A percentile compares a stretch with the other conserved stretches of the same genome.
These are phyloP conservation scores for Ogataea corticis DNA, from an alignment of 805 yeast genomes.

Conservation along the genomic window DNA sequence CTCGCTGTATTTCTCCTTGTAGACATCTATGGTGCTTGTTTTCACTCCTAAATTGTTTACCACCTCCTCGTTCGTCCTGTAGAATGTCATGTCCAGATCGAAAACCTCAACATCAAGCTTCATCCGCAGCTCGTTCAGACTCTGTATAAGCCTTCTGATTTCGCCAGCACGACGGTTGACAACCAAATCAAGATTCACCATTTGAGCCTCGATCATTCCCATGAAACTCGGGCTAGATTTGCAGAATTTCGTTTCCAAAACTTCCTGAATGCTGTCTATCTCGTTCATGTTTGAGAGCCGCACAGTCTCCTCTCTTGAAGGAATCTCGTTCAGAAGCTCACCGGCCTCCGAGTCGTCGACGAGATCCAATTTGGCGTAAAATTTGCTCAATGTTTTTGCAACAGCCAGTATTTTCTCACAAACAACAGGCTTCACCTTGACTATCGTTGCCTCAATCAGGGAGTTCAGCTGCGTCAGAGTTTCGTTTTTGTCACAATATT, in stretches of 20 bases:
- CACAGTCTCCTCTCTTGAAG: constrained; percentile 27
- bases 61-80: constrained; percentile 19
- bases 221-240: constrained; percentile 27
- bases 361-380: constrained; percentile 24
- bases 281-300: constrained; percentile 16
- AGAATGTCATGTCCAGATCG: constrained; percentile 10
- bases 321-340: constrained; percentile 24
- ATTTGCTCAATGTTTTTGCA: constrained; percentile 24
- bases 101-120: constrained; percentile 16
- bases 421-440: constrained; percentile 27
- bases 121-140: constrained; percentile 7
- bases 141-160: constrained; percentile 14
- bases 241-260: constrained; percentile 30
- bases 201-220: constrained; percentile 31
- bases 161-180: constrained; percentile 23
- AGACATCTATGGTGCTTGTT: constrained; percentile 14
- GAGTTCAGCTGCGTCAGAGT: constrained; percentile 24
- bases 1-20: constrained; percentile 10
- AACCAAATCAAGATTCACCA: constrained; percentile 25
- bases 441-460: constrained; percentile 26
- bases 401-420: constrained; percentile 25
- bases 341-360: constrained; percentile 22
- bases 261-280: constrained; percentile 27
- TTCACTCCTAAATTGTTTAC: constrained; percentile 28
- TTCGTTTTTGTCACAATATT: constrained; percentile 23